Conservation (phyloP, 169 alveolate genomes). For the Blepharisma undulans region DNA sequence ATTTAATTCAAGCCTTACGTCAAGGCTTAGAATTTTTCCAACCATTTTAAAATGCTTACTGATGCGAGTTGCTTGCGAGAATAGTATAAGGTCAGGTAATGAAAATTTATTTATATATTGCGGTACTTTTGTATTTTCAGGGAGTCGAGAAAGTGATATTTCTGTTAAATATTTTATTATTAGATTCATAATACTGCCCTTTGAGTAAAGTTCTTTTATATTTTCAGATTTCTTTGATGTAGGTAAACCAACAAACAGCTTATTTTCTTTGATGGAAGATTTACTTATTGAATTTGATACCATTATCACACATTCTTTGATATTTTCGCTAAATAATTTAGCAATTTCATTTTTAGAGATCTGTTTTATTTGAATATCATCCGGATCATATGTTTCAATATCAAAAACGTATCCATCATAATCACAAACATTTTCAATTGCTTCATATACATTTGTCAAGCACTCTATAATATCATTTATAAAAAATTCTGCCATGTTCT, state of each 20-base stretch:
- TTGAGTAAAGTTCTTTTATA: not conserved
- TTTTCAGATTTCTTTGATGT: not conserved
- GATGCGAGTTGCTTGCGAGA: not conserved
- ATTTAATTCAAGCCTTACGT: not conserved
- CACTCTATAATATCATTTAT: not conserved
- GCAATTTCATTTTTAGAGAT: not conserved
- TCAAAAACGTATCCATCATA: not conserved
- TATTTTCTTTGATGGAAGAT: not conserved
- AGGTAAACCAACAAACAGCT: not conserved
- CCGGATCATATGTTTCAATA: not conserved
- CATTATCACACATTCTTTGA: not conserved
- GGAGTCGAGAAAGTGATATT: not conserved
- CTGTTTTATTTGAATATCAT: not conserved
- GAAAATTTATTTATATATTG: not conserved
- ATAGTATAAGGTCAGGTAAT: not conserved
- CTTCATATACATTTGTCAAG: not conserved
- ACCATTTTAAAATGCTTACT: not conserved
- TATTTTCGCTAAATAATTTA: not conserved
- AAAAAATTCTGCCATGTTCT: not conserved
- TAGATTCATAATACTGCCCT: not conserved
- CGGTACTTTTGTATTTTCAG: not conserved
- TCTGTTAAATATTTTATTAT: not conserved
- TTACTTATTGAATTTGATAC: not conserved
- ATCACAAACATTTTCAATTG: not conserved
- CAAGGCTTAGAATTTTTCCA: not conserved